phyloP scores from a whole-genome alignment of 345 rosid genomes.

The Lumnitzera littorea region DNA sequence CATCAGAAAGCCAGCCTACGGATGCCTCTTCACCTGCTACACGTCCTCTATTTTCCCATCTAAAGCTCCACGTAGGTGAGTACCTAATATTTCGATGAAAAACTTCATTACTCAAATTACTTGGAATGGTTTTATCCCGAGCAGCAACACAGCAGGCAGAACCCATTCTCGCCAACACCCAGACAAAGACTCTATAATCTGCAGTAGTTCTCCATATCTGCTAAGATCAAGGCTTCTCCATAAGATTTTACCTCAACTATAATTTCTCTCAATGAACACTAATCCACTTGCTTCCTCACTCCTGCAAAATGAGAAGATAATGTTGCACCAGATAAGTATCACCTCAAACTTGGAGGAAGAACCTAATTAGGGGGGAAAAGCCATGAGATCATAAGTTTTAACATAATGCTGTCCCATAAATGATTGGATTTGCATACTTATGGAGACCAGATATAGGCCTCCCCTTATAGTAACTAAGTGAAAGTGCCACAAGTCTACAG shows the following conservation, averaged over 20 bases:
- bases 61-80: conserved; percentile 91
- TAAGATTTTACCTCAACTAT: conserved; percentile 2
- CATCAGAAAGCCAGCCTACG: conserved; percentile 64
- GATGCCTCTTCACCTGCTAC: conserved; percentile 95
- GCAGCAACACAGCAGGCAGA: conserved; percentile 96
- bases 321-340: too few relatives aligned
- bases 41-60: conserved; percentile 94
- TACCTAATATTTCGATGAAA: conserved; percentile 58
- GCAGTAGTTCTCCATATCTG: conserved; percentile 21
- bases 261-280: too few relatives aligned
- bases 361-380: too few relatives aligned
- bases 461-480: too few relatives aligned
- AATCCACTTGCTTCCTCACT: too few relatives aligned
- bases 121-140: conserved; percentile 71
- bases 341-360: too few relatives aligned
- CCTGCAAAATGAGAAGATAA: too few relatives aligned
- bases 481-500: too few relatives aligned
- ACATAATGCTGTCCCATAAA: too few relatives aligned
- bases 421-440: too few relatives aligned
- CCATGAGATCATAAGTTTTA: too few relatives aligned
- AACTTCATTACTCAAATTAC: conserved; percentile 47
- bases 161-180: conserved; percentile 55
- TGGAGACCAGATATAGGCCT: too few relatives aligned
- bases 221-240: conserved; percentile 6
- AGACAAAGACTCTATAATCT: conserved; percentile 9